These are phyloP conservation scores for Emergomyces orientalis DNA, from an alignment of 2,329 filamentous ascomycete species.

Conservation along the genomic window DNA sequence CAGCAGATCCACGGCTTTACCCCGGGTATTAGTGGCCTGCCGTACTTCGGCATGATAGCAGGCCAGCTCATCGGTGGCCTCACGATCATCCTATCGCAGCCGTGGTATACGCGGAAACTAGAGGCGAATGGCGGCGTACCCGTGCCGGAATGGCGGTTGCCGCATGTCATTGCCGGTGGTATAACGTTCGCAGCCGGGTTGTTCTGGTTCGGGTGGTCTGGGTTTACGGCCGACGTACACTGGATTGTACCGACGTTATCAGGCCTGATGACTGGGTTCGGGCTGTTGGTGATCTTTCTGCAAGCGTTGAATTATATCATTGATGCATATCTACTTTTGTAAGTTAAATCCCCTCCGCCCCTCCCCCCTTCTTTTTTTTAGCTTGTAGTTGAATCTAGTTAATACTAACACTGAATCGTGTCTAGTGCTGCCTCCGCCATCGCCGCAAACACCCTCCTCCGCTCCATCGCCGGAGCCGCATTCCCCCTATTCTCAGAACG, in stretches of 20 bases:
- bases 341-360: conserved; percentile 9
- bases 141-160: conserved; percentile 37
- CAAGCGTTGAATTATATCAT: conserved; percentile 40
- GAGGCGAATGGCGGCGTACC: conserved; percentile 25
- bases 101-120: conserved; percentile 31
- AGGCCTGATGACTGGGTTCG: conserved; percentile 38
- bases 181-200: conserved; percentile 37
- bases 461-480: conserved; percentile 33
- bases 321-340: conserved; percentile 28
- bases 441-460: conserved; percentile 43
- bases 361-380: background rate
- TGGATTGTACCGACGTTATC: conserved; percentile 37
- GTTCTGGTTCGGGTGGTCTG: conserved; percentile 38
- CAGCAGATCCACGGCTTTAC: conserved; percentile 21
- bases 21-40: conserved; percentile 32
- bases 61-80: conserved; percentile 34
- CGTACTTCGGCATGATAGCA: conserved; percentile 37
- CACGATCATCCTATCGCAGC: conserved; percentile 34
- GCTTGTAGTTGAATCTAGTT: background rate
- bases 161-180: conserved; percentile 40
- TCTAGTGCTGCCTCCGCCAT: conserved; percentile 42
- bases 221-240: conserved; percentile 25
- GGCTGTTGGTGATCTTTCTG: conserved; percentile 41
- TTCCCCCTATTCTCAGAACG: conserved; percentile 31
- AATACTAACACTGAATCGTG: background rate